Base-by-base conservation (phyloP, 257 asterid genomes). In the Jacaranda mimosifolia region DNA sequence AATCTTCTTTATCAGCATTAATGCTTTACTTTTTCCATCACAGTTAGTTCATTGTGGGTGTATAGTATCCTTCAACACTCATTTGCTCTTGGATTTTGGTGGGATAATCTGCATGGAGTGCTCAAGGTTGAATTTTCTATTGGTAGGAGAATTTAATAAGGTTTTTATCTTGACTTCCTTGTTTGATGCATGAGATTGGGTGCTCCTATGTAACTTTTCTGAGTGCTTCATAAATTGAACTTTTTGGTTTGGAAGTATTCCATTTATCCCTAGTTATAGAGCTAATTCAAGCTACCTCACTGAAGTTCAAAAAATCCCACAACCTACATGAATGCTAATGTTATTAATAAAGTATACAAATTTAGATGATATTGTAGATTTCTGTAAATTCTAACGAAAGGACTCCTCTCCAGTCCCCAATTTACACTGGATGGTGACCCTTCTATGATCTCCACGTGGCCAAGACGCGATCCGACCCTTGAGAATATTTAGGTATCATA, bases 41-140 rank as follows among this genome's bases (percentile, higher is more conserved):
- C 94, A 89, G 97, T 70, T 84, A 86, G 83, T 92, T 83, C 97
- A 92, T 77, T 92, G 97, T 85, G 97, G 97, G 79, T 92, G 97
- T 68, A 78, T 91, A 39, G 97, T 87, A 73, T 92, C 97, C 63
- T 92, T 89, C 87, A 74, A 77, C 70, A 78, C 88, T 67, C 92
- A 89, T 82, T 74, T 89, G 87, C 89, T 91, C 70, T 74, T 85
- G 86, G 97, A 92, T 78, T 82, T 79, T 83, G 95, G 97, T 35
- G 97, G 97, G 76, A 81, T 92, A 63, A 89, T 88, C 83, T 92
- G 97, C 89, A 89, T 86, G 90, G 90, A 87, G 79, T 92, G 97
- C 91, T 83, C 93, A 51, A 87, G 89, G 86, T 82, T 84, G 63
- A 91, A 86, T 63, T 85, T 91, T 76, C 62, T 80, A 75, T 84